Percentiles rank a stretch among this genome's conserved stretches.
Conservation (phyloP, 2,329 filamentous ascomycete species). For the Ceratocystiopsis brevicomis region DNA sequence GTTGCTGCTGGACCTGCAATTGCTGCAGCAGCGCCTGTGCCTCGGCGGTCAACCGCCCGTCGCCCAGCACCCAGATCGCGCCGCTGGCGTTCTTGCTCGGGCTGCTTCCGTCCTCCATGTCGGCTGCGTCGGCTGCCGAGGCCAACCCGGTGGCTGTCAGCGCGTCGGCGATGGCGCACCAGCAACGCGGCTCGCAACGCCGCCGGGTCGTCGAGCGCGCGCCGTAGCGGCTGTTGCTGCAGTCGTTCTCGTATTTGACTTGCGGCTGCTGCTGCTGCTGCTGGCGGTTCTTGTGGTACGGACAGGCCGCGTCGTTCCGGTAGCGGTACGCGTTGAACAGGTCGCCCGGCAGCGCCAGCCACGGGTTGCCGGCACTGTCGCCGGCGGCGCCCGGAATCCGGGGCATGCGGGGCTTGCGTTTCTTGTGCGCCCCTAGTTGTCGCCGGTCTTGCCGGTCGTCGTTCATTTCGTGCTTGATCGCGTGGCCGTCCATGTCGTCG, state of each 20-base stretch:
- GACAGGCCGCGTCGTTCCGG: conserved; percentile 12
- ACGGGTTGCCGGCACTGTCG: conserved; percentile 7
- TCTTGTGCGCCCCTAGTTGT: no score
- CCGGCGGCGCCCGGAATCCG: conserved; percentile 6
- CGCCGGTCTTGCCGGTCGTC: no score
- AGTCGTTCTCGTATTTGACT: not conserved
- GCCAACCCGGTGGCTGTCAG: conserved; percentile 3
- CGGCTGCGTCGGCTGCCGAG: not conserved
- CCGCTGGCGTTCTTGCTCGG: conserved; percentile 1
- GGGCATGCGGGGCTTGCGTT: not conserved
- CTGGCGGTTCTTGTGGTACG: conserved; percentile 2
- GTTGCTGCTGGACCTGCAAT: conserved; percentile 4
- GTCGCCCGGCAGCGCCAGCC: conserved; percentile 28
- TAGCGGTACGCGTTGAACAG: conserved; percentile 20
- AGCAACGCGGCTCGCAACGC: conserved; percentile 12
- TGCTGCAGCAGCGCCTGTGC: conserved; percentile 10
- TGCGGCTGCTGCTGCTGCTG: not conserved
- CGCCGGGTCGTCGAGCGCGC: not conserved
- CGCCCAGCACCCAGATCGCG: conserved; percentile 13
- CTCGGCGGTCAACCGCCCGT: conserved; percentile 13
- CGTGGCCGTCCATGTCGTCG: not conserved
- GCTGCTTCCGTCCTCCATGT: no score
- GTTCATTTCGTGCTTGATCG: no score
- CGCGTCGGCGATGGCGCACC: conserved; percentile 16
- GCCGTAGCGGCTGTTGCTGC: not conserved